A percentile compares a stretch with the other conserved stretches of the same genome.
Evolutionary conservation across 2,329 filamentous ascomycete species (phyloP).

Genomic region (Diaporthe sp.): DNA sequence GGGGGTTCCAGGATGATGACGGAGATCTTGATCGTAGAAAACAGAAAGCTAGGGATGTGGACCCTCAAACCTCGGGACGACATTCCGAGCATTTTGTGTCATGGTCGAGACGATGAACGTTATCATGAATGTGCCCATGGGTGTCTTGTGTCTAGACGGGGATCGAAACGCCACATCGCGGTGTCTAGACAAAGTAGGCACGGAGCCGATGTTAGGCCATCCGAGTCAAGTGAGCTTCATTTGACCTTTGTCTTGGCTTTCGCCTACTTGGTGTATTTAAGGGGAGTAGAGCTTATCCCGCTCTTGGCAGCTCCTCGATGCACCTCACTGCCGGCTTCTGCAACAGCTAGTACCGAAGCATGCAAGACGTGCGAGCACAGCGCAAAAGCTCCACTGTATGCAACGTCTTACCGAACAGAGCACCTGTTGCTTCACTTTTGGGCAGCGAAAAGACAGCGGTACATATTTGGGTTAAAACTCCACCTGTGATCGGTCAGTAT

Average conservation of each 20-base stretch:
- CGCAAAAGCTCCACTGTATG: not conserved
- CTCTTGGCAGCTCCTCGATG: not conserved
- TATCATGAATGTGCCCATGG: not conserved
- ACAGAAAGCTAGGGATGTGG: not conserved
- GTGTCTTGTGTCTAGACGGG: not conserved
- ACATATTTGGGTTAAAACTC: not conserved
- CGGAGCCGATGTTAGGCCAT: conserved; percentile 1
- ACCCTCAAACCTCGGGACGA: not conserved
- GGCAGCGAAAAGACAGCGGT: not conserved
- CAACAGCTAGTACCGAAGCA: conserved; percentile 9
- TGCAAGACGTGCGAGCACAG: conserved; percentile 10
- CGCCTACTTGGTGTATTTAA: not conserved
- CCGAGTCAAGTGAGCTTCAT: conserved; percentile 14
- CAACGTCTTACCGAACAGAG: not conserved
- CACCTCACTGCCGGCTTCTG: conserved; percentile 29
- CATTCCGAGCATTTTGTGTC: not conserved
- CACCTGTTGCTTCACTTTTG: not conserved
- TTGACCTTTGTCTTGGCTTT: conserved; percentile 31
- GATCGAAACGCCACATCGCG: not conserved
- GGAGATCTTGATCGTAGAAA: not conserved
- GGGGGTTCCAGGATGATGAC: not conserved
- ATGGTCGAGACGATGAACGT: not conserved
- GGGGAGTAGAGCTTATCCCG: conserved; percentile 11
- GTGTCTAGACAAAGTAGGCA: conserved; percentile 2
- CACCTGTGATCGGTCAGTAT: conserved; percentile 13